phyloP scores from a whole-genome alignment of 345 rosid genomes.

The Eucalyptus pauciflora region DNA sequence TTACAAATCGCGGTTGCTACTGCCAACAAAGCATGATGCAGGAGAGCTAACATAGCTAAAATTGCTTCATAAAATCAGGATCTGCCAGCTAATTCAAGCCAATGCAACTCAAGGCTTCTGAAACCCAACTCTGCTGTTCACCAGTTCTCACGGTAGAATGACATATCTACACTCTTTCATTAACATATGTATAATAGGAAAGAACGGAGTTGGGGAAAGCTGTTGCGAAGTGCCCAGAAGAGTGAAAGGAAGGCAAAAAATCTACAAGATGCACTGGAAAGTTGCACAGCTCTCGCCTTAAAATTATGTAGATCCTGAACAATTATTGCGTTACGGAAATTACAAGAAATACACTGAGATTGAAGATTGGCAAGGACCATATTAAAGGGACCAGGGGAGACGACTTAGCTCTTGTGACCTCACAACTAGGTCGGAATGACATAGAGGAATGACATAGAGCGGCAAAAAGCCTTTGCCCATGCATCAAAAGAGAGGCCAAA shows the following conservation, averaged over 20 bases:
- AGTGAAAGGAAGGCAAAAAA: neutral
- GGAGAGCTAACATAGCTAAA: neutral
- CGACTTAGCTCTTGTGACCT: neutral
- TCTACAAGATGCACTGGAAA: neutral
- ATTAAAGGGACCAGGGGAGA: neutral
- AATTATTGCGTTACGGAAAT: neutral
- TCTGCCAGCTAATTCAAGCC: neutral
- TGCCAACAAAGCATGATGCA: neutral
- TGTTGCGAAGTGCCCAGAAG: neutral
- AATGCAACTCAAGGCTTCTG: neutral
- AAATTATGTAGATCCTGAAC: neutral
- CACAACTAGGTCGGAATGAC: neutral
- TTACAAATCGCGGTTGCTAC: neutral
- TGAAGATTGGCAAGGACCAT: neutral
- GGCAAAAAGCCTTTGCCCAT: neutral
- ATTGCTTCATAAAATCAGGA: neutral
- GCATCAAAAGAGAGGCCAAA: neutral
- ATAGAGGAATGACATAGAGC: neutral
- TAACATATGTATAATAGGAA: neutral
- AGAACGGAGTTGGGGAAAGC: neutral
- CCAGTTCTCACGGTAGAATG: neutral
- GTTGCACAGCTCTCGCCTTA: neutral
- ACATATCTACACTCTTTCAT: neutral
- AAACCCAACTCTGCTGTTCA: neutral
- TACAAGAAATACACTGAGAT: neutral